Evolutionary conservation across 2,329 filamentous ascomycete species (phyloP), one percentile per base, ranked within the genome.

Genomic region (Scedosporium aurantiacum): DNA sequence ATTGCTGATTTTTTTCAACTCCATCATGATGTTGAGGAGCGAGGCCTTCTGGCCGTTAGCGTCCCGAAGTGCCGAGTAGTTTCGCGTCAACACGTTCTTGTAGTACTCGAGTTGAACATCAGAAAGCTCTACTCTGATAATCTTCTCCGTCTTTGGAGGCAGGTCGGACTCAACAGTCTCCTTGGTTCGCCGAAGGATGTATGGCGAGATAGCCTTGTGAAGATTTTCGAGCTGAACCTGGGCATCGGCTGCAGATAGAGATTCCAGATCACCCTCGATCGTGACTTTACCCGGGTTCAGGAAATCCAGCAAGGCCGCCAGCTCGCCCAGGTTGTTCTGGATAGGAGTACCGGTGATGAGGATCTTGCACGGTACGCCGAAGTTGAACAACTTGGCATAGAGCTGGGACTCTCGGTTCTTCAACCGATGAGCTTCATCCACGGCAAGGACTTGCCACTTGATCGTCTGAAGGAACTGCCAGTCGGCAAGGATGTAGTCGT

Each of bases 11-110:
- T 99, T 99, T 79, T 99, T 99, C 69, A 99, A 75, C 73, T 99
- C 94, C 94, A 99, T 99, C 85, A 99, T 97, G 72, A 99, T 94
- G 74, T 99, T 99, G 65, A 99, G 78, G 14, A 99, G 77, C 0
- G 93, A 97, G 66, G 96, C 93, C 74, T 96, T 97, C 72, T 95
- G 90, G 5, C 93, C 94, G 63, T 85, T 90, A 55, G 91, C 93
- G 69, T 96, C 90, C 68, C 95, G 96, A 37, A 99, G 81, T 2
- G 93, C 94, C 32, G 91, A 86, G 69, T 99, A 99, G 71, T 99
- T 99, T 69, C 93, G 87, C 0, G 94, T 97, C 25, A 99, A 80
- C 63, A 99, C 97, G 70, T 97, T 97, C 76, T 97, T 97, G 79
- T 99, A 99, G 73, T 97, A 97, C 65, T 99, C 93, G 8, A 97